Evolutionary conservation across 1,139 yeast genomes (phyloP), one percentile per base, ranked within the genome.

Genomic region (Komagataea norvegica): DNA sequence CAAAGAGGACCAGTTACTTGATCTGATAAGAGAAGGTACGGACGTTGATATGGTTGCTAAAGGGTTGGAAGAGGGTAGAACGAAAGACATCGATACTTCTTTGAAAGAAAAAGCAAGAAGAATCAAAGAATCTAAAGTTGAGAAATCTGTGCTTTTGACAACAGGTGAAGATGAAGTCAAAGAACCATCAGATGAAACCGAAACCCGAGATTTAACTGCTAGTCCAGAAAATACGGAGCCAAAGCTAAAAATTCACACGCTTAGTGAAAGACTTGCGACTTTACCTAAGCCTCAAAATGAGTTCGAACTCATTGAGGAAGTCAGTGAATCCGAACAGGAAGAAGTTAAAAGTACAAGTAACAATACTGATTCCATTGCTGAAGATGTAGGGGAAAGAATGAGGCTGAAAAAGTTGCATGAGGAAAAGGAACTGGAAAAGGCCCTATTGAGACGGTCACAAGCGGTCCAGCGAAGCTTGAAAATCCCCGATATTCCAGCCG

Each of bases 221-320:
- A 5, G 10, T n/a, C 4, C 11, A 14, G 11, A 17, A 14, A 20
- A 5, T 7, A 8, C 17, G 2, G 5, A 26, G 22, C 9, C 20
- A 17, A n/a, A 21, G 10, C 4, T 6, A 9, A 15, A 25, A 20
- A 11, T 8, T 13, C 17, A 25, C 11, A 36, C 44, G 1, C 16
- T 45, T n/a, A 33, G 54, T 13, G 45, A 51, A 6, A 61, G 64
- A 14, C 64, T 78, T 31, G 57, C 61, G 4, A 44, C 51, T 1
- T 56, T 79, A 9, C 83, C 86, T 0, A 60, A 62, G 33, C 83
- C 86, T 0, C 64, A 66, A 45, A 77, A 79, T 47, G 80, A 77
- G 42, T 77, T 72, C 50, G 83, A 79, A 40, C 57, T 76, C 16
- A 60, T 63, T 6, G 54, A 63, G 2, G 64, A 65, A 3, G 67